These are phyloP conservation scores for Penicillium manginii DNA, from an alignment of 495 filamentous ascomycete genomes.

Conservation along the genomic window DNA sequence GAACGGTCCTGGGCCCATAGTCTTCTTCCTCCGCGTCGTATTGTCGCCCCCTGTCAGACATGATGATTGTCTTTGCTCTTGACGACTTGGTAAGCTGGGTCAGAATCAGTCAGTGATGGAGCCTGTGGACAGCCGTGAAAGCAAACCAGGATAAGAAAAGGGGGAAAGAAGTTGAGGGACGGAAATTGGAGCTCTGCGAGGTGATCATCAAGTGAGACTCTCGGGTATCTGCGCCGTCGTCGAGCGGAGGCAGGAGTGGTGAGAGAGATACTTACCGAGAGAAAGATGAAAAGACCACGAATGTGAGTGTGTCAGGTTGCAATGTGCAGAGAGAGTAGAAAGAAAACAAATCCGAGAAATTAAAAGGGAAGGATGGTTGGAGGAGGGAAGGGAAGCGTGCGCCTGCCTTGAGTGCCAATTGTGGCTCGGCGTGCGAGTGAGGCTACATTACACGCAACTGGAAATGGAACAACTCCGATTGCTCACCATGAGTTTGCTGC, in stretches of 20 bases:
- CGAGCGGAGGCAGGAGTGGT: too few species aligned
- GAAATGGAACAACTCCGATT: too few species aligned
- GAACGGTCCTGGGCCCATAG: background rate
- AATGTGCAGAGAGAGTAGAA: constrained; percentile 1
- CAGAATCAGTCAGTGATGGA: too few species aligned
- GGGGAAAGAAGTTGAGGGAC: too few species aligned
- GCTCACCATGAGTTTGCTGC: background rate
- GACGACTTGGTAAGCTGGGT: too few species aligned
- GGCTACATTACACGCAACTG: too few species aligned
- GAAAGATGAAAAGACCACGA: background rate
- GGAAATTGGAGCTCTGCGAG: too few species aligned
- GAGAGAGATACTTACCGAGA: background rate
- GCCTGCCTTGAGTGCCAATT: background rate
- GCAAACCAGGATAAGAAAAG: too few species aligned
- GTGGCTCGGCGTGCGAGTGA: background rate
- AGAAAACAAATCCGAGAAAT: background rate
- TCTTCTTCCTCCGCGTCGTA: background rate
- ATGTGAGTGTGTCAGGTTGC: background rate
- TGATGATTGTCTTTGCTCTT: background rate
- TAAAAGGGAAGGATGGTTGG: constrained; percentile 7
- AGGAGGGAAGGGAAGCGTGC: constrained; percentile 1
- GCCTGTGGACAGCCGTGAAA: too few species aligned
- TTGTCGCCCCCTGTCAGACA: background rate
- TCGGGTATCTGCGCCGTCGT: too few species aligned
- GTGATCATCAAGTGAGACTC: too few species aligned